Base-by-base conservation (phyloP, 371 early-diverging fungal species). In the Gilbertella persicaria region DNA sequence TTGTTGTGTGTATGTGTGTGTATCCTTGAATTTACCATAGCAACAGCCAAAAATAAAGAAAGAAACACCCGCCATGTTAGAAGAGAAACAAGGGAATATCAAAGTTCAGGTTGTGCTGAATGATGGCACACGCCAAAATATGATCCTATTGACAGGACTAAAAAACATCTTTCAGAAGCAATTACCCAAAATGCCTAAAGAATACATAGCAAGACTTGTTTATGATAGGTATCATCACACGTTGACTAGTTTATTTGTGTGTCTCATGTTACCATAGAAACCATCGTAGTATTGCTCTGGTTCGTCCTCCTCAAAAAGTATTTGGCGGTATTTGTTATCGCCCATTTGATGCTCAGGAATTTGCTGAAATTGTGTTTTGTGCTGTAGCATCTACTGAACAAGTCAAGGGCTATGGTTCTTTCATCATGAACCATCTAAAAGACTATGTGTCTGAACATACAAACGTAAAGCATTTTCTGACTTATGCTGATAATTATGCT, bases 401-500 rank as follows among this genome's bases (percentile, higher is more conserved):
- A 83, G 96, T 99, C 50, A 96, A 95, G 88, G 99, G 99, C 21
- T 97, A 94, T 68, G 99, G 99, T 10, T 89, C 95, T 4, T 85
- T 86, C 50, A 57, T 98, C 38, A 98, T 98, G 96, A 94, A 92
- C 57, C 89, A 94, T 58, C 76, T 96, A 51, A 98, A 96, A 64
- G 95, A 95, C 62, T 86, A 94, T 58, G 92, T 97, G 9, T 69
- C 79, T 14, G 69, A 65, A 5, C 76, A 83, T 39, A 84, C 88
- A 28, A 82, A 82, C 43, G 82, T 92, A 42, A 74, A 81, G 58
- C 88, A 99, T 61, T 99, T 98, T 64, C 64, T 99, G 55, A 99
- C 99, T 0, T 99, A 99, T 78, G 99, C 99, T 3, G 99, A 99
- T 71, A 99, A 99, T 70, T 98, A 94, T 68, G 99, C 99, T 10